Base-by-base conservation (phyloP, 73 alveolate genomes). In the Uronychia setigera region DNA sequence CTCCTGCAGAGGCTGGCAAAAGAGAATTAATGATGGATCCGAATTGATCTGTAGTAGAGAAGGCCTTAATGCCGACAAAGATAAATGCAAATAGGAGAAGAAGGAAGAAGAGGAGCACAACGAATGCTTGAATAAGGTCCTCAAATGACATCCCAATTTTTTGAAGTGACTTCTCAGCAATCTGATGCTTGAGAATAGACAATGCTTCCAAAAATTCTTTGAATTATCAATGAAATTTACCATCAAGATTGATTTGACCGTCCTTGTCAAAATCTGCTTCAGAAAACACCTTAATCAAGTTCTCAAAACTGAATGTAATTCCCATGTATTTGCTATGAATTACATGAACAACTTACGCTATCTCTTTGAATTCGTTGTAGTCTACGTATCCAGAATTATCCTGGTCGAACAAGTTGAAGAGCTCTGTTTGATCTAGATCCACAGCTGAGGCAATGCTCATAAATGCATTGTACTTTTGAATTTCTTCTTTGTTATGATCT, bases 31-130 rank as follows among this genome's bases (percentile, higher is more conserved):
- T 57, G 27, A 80, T 74, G 19, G 87, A 78, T 14, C 77, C 60
- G 35, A 80, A 80, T 26, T 35, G 29, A 46, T 80, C 79, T 0
- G 79, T 74, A 1, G 34, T 80, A 0, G 77, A 14, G 60, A 80
- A 80, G 19, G 87, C 87, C 31, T 1, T 1, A 29, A 80, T 80
- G 27, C 87, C 87, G 59, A 80, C 26, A 59, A 80, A 80, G 1
- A 80, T 80, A 57, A 80, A 80, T 0, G 59, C 59, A 28, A 80
- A 46, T 14, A 35, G 79, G 31, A 80, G 29, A 0, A 80, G 46
- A 26, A 80, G 79, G 77, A 80, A n/a, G 29, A 80, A 25, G 19
- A 80, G 29, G n/a, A 30, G 31, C 11, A 58, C 31, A 35, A 46
- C 27, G 31, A 14, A 57, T 19, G 26, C 32, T 25, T 30, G 11